These are phyloP conservation scores for Cryptococcus sp. DNA, from an alignment of 1,284 basidiomycete genomes.

Conservation along the genomic window DNA sequence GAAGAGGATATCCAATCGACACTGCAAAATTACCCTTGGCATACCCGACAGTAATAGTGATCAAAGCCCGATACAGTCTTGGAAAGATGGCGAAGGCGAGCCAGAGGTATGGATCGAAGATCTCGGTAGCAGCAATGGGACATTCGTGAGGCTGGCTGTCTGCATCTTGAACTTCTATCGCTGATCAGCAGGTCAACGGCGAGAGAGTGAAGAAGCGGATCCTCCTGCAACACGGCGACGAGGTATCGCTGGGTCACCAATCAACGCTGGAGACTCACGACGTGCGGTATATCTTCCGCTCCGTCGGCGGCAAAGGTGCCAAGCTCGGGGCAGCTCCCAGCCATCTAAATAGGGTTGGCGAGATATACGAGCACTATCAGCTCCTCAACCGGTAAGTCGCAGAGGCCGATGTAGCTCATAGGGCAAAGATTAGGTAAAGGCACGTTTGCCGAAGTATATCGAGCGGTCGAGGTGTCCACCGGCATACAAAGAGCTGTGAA, in stretches of 20 bases:
- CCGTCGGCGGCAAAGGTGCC: conserved; percentile 35
- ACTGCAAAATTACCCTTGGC: conserved; percentile 39
- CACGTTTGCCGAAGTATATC: conserved; percentile 46
- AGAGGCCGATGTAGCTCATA: conserved; percentile 6
- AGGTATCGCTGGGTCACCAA: conserved; percentile 68
- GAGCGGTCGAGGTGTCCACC: conserved; percentile 44
- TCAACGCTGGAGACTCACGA: conserved; percentile 46
- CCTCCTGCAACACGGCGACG: conserved; percentile 69
- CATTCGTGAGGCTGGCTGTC: conserved; percentile 77
- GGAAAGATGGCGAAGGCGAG: conserved; percentile 40
- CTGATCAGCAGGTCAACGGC: conserved; percentile 69
- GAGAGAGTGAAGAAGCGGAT: conserved; percentile 54
- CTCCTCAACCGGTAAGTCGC: conserved; percentile 36
- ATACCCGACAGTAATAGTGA: conserved; percentile 20
- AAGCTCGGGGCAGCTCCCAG: conserved; percentile 9
- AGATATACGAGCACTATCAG: conserved; percentile 42
- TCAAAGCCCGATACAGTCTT: conserved; percentile 15
- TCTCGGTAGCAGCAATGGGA: conserved; percentile 69
- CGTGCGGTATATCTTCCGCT: conserved; percentile 50
- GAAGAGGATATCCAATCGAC: conserved; percentile 42
- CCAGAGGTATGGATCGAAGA: conserved; percentile 64
- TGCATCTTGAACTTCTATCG: conserved; percentile 15
- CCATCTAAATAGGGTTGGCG: conserved; percentile 46
- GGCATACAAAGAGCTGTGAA: conserved; percentile 45
- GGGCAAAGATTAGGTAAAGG: conserved; percentile 47